A percentile compares a stretch with the other conserved stretches of the same genome.
These are phyloP conservation scores for Pythium utonaiense DNA, from an alignment of 352 stramenopile species.

Conservation along the genomic window DNA sequence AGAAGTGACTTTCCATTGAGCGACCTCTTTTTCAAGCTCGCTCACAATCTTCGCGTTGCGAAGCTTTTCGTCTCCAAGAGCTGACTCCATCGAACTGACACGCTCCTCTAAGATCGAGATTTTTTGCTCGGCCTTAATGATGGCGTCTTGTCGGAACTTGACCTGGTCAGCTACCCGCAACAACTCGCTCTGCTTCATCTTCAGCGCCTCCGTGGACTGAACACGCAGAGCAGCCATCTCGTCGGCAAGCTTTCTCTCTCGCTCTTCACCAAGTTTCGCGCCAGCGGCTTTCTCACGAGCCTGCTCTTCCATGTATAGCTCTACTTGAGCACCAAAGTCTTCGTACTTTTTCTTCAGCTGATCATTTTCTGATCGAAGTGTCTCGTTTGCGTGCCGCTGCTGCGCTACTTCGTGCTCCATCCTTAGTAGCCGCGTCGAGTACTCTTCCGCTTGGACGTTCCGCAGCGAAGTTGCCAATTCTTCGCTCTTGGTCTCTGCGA, in stretches of 20 bases:
- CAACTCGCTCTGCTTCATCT: conserved; percentile 54
- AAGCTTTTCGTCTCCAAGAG: conserved; percentile 45
- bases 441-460: conserved; percentile 44
- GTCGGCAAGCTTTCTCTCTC: conserved; percentile 29
- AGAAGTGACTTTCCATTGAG: conserved; percentile 35
- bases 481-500: conserved; percentile 41
- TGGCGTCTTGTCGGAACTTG: conserved; percentile 53
- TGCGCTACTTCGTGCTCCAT: conserved; percentile 49
- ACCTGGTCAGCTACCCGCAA: conserved; percentile 45
- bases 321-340: conserved; percentile 69
- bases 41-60: conserved; percentile 30
- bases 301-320: conserved; percentile 75
- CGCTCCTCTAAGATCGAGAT: conserved; percentile 38
- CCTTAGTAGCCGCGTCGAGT: conserved; percentile 40
- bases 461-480: conserved; percentile 41
- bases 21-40: conserved; percentile 54
- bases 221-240: conserved; percentile 34
- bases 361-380: conserved; percentile 49
- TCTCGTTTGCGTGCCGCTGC: conserved; percentile 27
- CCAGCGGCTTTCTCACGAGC: conserved; percentile 15
- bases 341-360: conserved; percentile 62
- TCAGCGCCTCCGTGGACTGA: conserved; percentile 40
- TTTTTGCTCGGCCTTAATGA: conserved; percentile 50
- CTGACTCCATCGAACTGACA: conserved; percentile 24
- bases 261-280: conserved; percentile 27